Base-by-base conservation (phyloP, 164 flowering plant genomes). In the Protea cynaroides region DNA sequence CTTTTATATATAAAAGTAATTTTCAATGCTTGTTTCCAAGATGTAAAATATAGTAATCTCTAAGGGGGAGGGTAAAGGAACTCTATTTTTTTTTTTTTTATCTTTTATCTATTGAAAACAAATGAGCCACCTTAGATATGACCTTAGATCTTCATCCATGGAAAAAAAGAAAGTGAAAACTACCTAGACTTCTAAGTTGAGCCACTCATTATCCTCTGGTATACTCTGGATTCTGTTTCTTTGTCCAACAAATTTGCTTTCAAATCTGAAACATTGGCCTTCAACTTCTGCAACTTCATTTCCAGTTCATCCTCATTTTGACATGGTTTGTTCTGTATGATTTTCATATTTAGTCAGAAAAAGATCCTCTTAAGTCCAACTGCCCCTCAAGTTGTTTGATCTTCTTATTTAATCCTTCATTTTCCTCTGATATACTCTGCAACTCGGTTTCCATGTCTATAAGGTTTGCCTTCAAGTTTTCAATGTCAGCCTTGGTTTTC, bases 361-460 rank as follows among this genome's bases (percentile, higher is more conserved):
- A n/a, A 14, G 18, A 25, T 62, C 47, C 63, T 79, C 71, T 76
- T 73, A 11, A n/a, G n/a, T n/a, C n/a, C n/a, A n/a, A n/a, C n/a
- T n/a, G n/a, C n/a, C n/a, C n/a, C n/a, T n/a, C n/a, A n/a, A n/a
- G n/a, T n/a, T n/a, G n/a, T n/a, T n/a, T n/a, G n/a, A 86, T 78
- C 72, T 74, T 79, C 59, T 49, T 44, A 25, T 58, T 79, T 59
- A 88, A 71, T 60, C 62, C 79, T 57, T 86, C 92, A 67, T 90
- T 88, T 74, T 90, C 97, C 63, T 86, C 92, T 21, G 71, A 65
- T 61, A 91, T 80, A 9, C 83, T 75, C 69, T 86, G 92, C 64
- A 91, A 56, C 64, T 84, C 88, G 34, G 84, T 86, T 79, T 91
- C 97, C 69, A 85, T 91, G 22, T 87, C 91, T 93, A 91, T 84